Evolutionary conservation across 768 basidiomycete genomes (phyloP), one percentile per base, ranked within the genome.

Genomic region (Astraeus odoratus): DNA sequence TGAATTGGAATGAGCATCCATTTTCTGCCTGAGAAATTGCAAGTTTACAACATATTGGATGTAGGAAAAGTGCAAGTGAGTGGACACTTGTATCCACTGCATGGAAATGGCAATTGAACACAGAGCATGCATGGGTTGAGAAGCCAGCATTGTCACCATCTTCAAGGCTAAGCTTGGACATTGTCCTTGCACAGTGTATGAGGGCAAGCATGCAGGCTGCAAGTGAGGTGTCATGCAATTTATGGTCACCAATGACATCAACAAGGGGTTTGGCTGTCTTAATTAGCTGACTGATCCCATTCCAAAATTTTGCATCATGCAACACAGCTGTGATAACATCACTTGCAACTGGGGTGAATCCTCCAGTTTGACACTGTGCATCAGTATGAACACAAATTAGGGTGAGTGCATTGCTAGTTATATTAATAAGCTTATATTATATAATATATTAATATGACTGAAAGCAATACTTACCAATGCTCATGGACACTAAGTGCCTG

Each of bases 191-290:
- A 43, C 51, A 52, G 7, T 48, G 47, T 3, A 69, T 57, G 1
- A 67, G 48, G 40, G 66, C 54, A 3, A 68, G 58, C 63, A 68
- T 67, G 47, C 67, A 68, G 33, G 63, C 62, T 10, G 65, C 61
- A n/a, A 66, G 52, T 3, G 49, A 62, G n/a, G 58, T 53, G 20
- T 62, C 50, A 3, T 51, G 52, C 7, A 57, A 53, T 44, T 69
- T 59, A 15, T 61, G 42, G 27, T 66, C 57, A 9, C 66, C 60
- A 41, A 67, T 67, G 2, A 53, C 50, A 49, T 70, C 59, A n/a
- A 69, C 65, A 40, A 67, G 30, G 8, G 59, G 65, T 42, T 66
- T 66, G 10, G 47, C 38, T 9, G 56, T 51, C 4, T 50, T 48
- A 24, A 66, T 49, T 2, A 67, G 49, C 48, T 69, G 65, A 6